Base-by-base conservation (phyloP, 208 protist species). In the Trypanosoma caninum region DNA sequence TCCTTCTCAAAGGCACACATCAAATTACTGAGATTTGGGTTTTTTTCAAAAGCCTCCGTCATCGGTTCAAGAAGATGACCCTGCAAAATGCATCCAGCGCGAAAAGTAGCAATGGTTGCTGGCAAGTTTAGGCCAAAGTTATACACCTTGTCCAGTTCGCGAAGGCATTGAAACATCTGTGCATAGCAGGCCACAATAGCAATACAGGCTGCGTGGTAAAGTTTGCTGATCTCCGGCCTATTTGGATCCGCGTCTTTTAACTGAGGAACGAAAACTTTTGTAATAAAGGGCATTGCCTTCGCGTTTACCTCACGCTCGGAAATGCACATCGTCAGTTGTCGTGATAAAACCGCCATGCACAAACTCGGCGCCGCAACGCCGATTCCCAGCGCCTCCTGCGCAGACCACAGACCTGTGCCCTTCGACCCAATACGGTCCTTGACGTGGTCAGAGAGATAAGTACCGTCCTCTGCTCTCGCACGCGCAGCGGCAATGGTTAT, bases 401-500 rank as follows among this genome's bases (percentile, higher is more conserved):
- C 90, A 4, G 97, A 98, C 96, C 94, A 98, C 58, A 97, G 84
- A 47, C 97, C 98, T 16, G 98, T 99, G 41, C 98, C 98, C 75
- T 99, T 99, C 55, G 89, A 90, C 18, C 93, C 97, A 51, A 98
- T 96, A 46, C 78, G 84, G 74, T 99, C 97, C 48, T 97, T 76
- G 61, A 99, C 97, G 41, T 92, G 76, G 59, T 98, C 96, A n/a
- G 97, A 82, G 13, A 99, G 75, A 48, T 97, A 83, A 48, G 58
- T 84, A 37, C 83, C 80, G 10, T 79, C 74, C 16, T 75, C 65
- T 33, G 97, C 93, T 84, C 95, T 98, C 23, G 95, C 95, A 22
- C 72, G 76, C 59, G 98, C 86, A 3, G 99, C 97, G 34, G 89
- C 84, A 37, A 95, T 83, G 30, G 97, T 98, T 67, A 99, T 99